Evolutionary conservation across 148 eudicot species (phyloP), one percentile per base, ranked within the genome.

Genomic region (Rhododendron simsii): DNA sequence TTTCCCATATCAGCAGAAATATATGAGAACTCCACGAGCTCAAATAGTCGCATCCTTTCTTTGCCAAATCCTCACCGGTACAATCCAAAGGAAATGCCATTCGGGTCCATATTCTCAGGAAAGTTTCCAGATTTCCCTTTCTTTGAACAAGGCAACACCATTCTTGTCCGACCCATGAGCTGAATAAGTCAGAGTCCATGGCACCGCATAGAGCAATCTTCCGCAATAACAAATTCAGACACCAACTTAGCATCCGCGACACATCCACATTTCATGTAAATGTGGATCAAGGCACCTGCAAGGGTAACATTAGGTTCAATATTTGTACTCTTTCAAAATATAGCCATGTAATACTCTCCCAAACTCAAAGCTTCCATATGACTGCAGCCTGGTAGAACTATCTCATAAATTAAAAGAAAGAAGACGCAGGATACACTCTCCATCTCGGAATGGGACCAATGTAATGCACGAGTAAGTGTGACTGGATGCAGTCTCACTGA

Each of bases 261-360:
- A 87, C 90, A 85, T 51, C 91, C 91, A 84, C 91, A 89, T 88
- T 91, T 91, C 78, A 86, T 91, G 86, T 91, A 91, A 93, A 91
- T 91, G 87, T 81, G 13, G 11, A 50, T 50, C 53, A 50, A 50
- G 53, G 88, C 91, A 88, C 87, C 86, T 63, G 84, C 57, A 88
- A 48, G 91, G 83, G 51, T 84, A 86, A 47, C 47, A 57, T 87
- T 81, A 53, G 79, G 84, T 23, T 87, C 89, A 81, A 83, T 87
- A 79, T 90, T 78, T 85, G 59, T 41, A 41, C 89, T 83, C 89
- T 91, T 91, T 93, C 44, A 91, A n/a, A 48, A 92, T 81, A 81
- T 37, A 91, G 13, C 95, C 91, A 80, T 91, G 92, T 44, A 92
- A 84, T 35, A 84, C 90, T 83, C 84, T 87, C 82, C 93, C 39